Evolutionary conservation across 495 filamentous ascomycete species (phyloP).

Genomic region (Darksidea phi): DNA sequence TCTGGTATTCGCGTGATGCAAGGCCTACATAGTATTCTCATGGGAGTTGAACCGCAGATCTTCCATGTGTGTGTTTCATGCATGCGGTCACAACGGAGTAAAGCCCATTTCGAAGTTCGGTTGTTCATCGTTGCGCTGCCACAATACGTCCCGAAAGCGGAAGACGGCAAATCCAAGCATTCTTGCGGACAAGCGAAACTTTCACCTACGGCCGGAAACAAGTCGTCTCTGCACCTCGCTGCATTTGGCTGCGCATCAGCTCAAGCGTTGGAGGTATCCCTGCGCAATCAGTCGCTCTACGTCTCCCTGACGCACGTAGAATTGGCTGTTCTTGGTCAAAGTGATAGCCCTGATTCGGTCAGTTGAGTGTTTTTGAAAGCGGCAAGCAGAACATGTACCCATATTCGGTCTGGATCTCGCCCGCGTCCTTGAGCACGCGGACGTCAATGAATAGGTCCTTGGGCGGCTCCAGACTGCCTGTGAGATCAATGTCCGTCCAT

Average conservation of each 20-base stretch:
- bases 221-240: not conserved
- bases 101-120: not conserved
- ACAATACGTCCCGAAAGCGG: too few relatives aligned
- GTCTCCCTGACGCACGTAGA: conserved; percentile 94
- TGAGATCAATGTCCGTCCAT: conserved; percentile 98
- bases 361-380: not conserved
- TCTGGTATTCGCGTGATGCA: conserved; percentile 16
- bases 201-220: not conserved
- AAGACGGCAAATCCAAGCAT: too few relatives aligned
- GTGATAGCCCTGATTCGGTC: conserved; percentile 72
- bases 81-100: too few relatives aligned
- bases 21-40: not conserved
- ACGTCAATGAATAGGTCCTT: conserved; percentile 97
- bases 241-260: conserved; percentile 51
- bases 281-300: conserved; percentile 93
- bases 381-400: conserved; percentile 64
- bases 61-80: not conserved
- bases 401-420: conserved; percentile 99
- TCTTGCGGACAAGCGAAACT: too few relatives aligned
- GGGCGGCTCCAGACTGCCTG: conserved; percentile 90
- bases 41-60: not conserved
- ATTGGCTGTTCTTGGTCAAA: conserved; percentile 96
- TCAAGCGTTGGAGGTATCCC: conserved; percentile 92
- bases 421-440: conserved; percentile 91
- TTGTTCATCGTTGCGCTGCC: not conserved